Percentiles rank a stretch among this genome's conserved stretches.
These are phyloP conservation scores for Tylopilus sp. DNA, from an alignment of 768 basidiomycete species.

Conservation along the genomic window DNA sequence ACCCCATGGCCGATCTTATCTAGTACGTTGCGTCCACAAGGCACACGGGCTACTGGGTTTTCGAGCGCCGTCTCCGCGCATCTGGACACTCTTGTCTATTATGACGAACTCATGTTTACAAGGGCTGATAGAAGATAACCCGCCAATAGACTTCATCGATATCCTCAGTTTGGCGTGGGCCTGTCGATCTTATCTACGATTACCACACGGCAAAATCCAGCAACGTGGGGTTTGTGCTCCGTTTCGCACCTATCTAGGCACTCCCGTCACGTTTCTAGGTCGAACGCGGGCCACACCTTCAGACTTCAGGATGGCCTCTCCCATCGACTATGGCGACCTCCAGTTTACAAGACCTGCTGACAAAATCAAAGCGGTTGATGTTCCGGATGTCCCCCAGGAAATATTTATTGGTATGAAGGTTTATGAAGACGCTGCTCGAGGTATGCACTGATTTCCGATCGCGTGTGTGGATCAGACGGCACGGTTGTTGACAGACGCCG, in stretches of 20 bases:
- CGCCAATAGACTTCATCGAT: too few species aligned
- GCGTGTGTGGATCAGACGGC: neutral
- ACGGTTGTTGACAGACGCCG: neutral
- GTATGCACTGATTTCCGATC: slow-evolving; percentile 9
- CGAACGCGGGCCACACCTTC: neutral
- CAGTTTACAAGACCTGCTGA: slow-evolving; percentile 35
- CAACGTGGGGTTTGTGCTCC: neutral
- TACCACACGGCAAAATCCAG: too few species aligned
- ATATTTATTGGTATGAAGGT: slow-evolving; percentile 35
- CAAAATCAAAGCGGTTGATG: slow-evolving; percentile 39
- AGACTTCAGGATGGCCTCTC: slow-evolving; percentile 19
- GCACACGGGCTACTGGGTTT: too few species aligned
- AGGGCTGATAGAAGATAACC: too few species aligned
- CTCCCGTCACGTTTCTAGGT: neutral
- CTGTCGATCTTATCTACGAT: slow-evolving; percentile 13
- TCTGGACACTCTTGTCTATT: too few species aligned
- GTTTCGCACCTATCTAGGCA: slow-evolving; percentile 1
- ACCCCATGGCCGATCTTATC: too few species aligned
- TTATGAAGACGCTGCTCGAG: slow-evolving; percentile 39
- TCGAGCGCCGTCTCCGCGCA: too few species aligned
- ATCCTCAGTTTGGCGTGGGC: neutral
- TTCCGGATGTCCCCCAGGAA: slow-evolving; percentile 30
- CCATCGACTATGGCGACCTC: slow-evolving; percentile 30
- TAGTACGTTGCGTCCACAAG: too few species aligned
- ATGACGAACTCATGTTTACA: too few species aligned